Conservation (phyloP, 202 grass and related monocot species). For the Setaria viridis region DNA sequence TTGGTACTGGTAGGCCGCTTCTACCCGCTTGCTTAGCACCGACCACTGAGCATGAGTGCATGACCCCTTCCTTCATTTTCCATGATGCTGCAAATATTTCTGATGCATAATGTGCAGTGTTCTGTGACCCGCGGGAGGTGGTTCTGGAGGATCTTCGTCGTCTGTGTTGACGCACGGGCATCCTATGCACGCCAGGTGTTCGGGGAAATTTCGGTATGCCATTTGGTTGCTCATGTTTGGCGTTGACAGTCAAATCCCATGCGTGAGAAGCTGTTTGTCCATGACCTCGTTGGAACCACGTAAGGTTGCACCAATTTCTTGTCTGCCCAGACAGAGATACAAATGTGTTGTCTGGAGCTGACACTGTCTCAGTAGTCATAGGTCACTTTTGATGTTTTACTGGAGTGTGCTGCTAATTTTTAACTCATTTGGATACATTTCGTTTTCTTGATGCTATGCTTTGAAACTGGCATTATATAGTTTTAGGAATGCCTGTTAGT, state of each 20-base stretch:
- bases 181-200: slow-evolving; percentile 21
- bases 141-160: neutral
- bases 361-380: neutral
- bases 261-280: too few species aligned
- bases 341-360: neutral
- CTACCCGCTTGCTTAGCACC: neutral
- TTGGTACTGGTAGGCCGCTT: neutral
- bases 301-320: neutral
- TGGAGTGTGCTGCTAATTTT: neutral
- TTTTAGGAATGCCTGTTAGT: neutral
- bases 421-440: neutral
- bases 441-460: neutral
- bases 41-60: too few species aligned
- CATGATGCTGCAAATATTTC: neutral
- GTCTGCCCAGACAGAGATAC: neutral
- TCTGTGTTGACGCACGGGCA: neutral
- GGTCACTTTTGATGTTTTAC: neutral
- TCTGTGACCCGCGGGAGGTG: too few species aligned
- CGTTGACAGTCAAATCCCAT: neutral
- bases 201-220: neutral
- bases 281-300: neutral
- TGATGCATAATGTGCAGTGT: neutral
- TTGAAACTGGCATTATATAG: neutral
- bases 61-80: too few species aligned
- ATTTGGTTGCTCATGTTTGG: neutral